Evolutionary conservation across 192 early-diverging fungal genomes (phyloP).

Genomic region (Backusella psychrophila): DNA sequence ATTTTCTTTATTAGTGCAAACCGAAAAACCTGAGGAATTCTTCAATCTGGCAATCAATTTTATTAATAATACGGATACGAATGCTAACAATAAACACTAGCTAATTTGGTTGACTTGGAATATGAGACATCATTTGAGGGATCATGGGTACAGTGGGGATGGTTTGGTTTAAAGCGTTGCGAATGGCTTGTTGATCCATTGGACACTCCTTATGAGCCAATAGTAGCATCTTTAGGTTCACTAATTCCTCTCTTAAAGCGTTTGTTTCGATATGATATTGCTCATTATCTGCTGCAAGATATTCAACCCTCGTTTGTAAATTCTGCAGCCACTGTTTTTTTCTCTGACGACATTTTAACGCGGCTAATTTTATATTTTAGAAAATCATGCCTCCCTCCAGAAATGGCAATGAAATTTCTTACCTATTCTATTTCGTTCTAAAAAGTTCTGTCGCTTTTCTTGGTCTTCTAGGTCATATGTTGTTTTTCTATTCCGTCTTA

Average conservation of each 20-base stretch:
- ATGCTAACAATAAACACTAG: not conserved
- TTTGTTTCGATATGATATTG: slow-evolving; percentile 52
- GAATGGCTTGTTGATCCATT: slow-evolving; percentile 45
- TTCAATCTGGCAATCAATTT: slow-evolving; percentile 29
- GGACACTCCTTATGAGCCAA: slow-evolving; percentile 77
- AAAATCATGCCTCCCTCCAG: not conserved
- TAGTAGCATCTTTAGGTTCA: slow-evolving; percentile 75
- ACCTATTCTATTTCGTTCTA: slow-evolving; percentile 90
- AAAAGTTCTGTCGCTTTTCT: slow-evolving; percentile 77
- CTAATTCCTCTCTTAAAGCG: slow-evolving; percentile 64
- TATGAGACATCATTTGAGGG: slow-evolving; percentile 36
- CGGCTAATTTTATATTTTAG: slow-evolving; percentile 48
- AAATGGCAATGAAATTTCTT: not conserved
- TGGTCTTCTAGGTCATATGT: slow-evolving; percentile 44
- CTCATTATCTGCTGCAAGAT: slow-evolving; percentile 65
- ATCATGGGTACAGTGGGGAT: not conserved
- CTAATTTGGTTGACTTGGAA: not conserved
- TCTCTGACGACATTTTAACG: slow-evolving; percentile 88
- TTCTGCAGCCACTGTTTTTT: slow-evolving; percentile 90
- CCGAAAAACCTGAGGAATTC: slow-evolving; percentile 70
- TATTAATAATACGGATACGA: not conserved
- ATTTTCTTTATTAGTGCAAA: slow-evolving; percentile 48
- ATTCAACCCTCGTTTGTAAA: slow-evolving; percentile 67
- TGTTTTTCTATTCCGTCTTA: not conserved
- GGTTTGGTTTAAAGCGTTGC: slow-evolving; percentile 50